A percentile compares a stretch with the other conserved stretches of the same genome.
Conservation (phyloP, 139 green algal genomes). For the Parachlorella kessleri region DNA sequence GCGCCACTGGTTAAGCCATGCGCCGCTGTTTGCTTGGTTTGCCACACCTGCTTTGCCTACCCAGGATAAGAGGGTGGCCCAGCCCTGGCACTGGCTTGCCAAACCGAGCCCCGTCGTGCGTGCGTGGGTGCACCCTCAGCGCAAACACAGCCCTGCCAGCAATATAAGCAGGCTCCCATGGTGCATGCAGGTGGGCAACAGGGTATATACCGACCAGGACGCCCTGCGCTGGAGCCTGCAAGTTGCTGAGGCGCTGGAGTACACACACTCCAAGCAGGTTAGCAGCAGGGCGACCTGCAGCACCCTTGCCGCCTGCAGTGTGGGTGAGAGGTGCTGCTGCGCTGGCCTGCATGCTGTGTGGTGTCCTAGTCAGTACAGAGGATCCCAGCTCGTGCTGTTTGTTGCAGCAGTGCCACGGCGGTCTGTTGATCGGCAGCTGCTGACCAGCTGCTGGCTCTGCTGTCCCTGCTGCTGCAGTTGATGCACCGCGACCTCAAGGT, state of each 20-base stretch:
- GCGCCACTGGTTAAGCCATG: not conserved
- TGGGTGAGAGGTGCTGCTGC: no score
- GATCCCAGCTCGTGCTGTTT: constrained; percentile 42
- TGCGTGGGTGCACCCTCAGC: no score
- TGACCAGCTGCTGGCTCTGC: no score
- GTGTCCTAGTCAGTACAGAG: constrained; percentile 38
- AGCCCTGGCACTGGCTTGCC: not conserved
- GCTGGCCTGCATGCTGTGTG: no score
- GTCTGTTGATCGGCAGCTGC: no score
- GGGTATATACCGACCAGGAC: constrained; percentile 49
- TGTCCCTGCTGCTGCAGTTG: no score
- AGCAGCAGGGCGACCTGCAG: no score
- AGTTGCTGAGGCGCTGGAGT: constrained; percentile 66
- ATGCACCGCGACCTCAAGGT: constrained; percentile 87
- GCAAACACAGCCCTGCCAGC: no score
- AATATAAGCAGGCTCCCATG: not conserved
- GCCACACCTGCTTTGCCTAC: constrained; percentile 3
- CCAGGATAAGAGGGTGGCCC: not conserved
- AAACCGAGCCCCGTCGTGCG: no score
- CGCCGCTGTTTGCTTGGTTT: not conserved
- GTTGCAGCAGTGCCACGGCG: no score
- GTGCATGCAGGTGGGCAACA: not conserved
- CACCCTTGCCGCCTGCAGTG: no score
- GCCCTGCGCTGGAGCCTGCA: constrained; percentile 67
- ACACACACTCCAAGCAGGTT: no score